A percentile compares a stretch with the other conserved stretches of the same genome.
Conservation (phyloP, 768 basidiomycete genomes). For the Lactarius hengduanensis region DNA sequence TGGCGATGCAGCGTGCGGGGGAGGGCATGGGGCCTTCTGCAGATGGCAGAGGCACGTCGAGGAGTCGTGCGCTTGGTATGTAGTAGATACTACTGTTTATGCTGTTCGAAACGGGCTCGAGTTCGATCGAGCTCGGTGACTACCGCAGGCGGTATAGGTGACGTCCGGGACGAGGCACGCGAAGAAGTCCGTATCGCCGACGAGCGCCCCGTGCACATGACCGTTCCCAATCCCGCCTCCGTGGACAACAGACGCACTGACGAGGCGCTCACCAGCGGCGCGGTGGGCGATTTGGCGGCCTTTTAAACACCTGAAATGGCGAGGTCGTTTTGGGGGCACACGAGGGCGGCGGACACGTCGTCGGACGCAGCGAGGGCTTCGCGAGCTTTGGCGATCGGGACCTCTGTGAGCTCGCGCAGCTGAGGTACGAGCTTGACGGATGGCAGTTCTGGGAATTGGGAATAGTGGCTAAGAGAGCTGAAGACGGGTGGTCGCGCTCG, state of each 20-base stretch:
- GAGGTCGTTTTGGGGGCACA: slow-evolving; percentile 79
- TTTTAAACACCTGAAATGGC: slow-evolving; percentile 69
- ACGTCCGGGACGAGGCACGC: slow-evolving; percentile 72
- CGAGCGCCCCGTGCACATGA: slow-evolving; percentile 72
- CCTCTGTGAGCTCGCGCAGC: slow-evolving; percentile 53
- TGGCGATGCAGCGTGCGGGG: too few species aligned
- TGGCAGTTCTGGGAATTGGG: slow-evolving; percentile 42
- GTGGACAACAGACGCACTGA: slow-evolving; percentile 70
- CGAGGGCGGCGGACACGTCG: slow-evolving; percentile 68
- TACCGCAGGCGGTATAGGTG: slow-evolving; percentile 73
- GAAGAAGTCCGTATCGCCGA: slow-evolving; percentile 98
- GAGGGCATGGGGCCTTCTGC: too few species aligned
- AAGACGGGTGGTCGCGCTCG: slow-evolving; percentile 1
- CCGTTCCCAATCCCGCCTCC: slow-evolving; percentile 45
- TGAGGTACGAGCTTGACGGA: slow-evolving; percentile 72
- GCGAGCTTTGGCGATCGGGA: slow-evolving; percentile 84
- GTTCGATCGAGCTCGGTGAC: too few species aligned
- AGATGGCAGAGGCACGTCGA: too few species aligned
- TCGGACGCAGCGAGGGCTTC: slow-evolving; percentile 78
- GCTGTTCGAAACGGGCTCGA: too few species aligned
- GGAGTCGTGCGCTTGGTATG: too few species aligned
- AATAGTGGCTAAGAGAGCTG: slow-evolving; percentile 45
- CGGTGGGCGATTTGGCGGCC: slow-evolving; percentile 82
- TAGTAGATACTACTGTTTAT: too few species aligned
- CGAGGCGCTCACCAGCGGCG: slow-evolving; percentile 73